Base-by-base conservation (phyloP, 1,139 yeast species). In the Suhomyces bokatorum region DNA sequence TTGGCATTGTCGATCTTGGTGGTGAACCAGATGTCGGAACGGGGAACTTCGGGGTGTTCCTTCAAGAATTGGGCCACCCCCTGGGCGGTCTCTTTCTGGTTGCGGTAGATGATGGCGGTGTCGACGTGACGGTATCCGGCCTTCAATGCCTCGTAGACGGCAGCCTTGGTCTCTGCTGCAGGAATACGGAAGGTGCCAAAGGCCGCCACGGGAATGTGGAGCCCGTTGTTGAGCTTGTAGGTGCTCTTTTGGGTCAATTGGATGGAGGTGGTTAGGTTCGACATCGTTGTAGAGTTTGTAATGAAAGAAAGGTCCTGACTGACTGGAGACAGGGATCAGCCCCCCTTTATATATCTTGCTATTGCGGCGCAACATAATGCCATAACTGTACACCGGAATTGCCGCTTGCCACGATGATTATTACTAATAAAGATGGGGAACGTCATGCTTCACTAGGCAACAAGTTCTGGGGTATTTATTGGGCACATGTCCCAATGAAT, bases 41-140 rank as follows among this genome's bases (percentile, higher is more conserved):
- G 59, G 32, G 51, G 42, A 22, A 61, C 62, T 3, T 54, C 54
- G 1, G 75, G 75, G 54, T 66, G 62, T 20, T 71, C 75, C 35
- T 64, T 59, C 20, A 80, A 50, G 64, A 78, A 80, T 40, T 65
- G 56, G n/a, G 71, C 64, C 32, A 82, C 77, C 3, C 58, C 66
- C 39, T 51, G 47, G 4, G 63, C 62, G 2, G 58, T 43, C 39
- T 58, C 58, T 14, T 41, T 46, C 40, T 58, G 52, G 54, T 61
- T 62, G n/a, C 49, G 48, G 54, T 60, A 61, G 17, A 35, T 42
- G 24, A 48, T 54, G 2, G 89, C 90, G 5, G 83, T 70, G 56
- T 84, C 90, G 40, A 84, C 69, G 53, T 84, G 90, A 51, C 95
- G 77, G 60, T 85, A 86, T 0, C 95, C 95, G 22, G 62, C 69